phyloP scores from a whole-genome alignment of 768 basidiomycete species.

The Paxillus ammoniavirescens region DNA sequence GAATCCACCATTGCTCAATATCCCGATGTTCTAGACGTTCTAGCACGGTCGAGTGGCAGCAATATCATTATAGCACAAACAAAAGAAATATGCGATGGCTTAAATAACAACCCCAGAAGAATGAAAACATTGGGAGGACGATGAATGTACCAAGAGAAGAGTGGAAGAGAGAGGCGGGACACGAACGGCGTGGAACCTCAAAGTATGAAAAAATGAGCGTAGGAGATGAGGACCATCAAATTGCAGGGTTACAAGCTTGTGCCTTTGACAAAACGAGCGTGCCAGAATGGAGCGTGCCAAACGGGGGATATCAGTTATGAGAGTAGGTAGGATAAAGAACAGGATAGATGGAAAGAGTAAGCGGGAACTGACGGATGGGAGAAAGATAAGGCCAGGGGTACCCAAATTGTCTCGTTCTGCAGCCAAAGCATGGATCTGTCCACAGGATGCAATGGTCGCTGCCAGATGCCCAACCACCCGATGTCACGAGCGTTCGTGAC shows the following conservation, averaged over 20 bases:
- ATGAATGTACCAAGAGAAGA: slow-evolving; percentile 15
- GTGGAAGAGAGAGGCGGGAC: slow-evolving; percentile 7
- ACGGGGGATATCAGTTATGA: slow-evolving; percentile 30
- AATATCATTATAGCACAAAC: slow-evolving; percentile 44
- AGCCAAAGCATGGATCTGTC: slow-evolving; percentile 16
- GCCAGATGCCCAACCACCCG: slow-evolving; percentile 8
- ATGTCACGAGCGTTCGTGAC: background rate
- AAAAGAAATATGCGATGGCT: slow-evolving; percentile 33
- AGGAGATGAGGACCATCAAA: slow-evolving; percentile 18
- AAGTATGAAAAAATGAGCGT: slow-evolving; percentile 28
- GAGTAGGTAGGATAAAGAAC: slow-evolving; percentile 29
- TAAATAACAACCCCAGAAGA: slow-evolving; percentile 31
- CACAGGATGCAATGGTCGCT: slow-evolving; percentile 4
- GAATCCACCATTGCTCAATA: background rate
- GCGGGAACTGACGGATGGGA: slow-evolving; percentile 15
- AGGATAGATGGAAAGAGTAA: slow-evolving; percentile 18
- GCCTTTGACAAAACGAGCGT: slow-evolving; percentile 26
- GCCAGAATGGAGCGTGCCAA: slow-evolving; percentile 16
- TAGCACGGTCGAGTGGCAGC: slow-evolving; percentile 20
- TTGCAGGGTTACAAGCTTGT: slow-evolving; percentile 33
- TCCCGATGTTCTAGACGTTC: background rate
- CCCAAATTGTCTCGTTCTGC: slow-evolving; percentile 26
- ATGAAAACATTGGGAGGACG: slow-evolving; percentile 16
- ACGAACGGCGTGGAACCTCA: slow-evolving; percentile 13
- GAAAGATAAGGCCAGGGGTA: slow-evolving; percentile 24